Evolutionary conservation across 345 rosid species (phyloP).

Genomic region (Firmiana major): DNA sequence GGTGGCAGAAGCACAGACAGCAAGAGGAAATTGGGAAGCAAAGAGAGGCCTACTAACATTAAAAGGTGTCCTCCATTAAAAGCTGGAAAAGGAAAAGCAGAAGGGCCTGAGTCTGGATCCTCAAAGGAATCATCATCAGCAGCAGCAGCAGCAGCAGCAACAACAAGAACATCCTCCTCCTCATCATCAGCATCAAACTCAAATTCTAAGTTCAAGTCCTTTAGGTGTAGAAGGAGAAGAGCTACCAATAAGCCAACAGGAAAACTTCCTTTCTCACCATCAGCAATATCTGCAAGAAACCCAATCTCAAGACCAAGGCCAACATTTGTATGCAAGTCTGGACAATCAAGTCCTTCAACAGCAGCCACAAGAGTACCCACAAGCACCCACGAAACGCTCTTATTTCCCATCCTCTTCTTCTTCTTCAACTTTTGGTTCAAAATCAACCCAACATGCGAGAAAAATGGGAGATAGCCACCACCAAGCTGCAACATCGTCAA

Average conservation of each 20-base stretch:
- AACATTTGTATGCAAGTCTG: slow-evolving; percentile 27
- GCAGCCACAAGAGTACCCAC: slow-evolving; percentile 26
- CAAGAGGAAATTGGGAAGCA: slow-evolving; percentile 30
- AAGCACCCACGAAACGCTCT: slow-evolving; percentile 44
- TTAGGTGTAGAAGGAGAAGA: slow-evolving; percentile 4
- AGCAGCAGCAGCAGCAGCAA: slow-evolving; percentile 21
- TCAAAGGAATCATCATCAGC: slow-evolving; percentile 43
- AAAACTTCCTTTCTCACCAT: slow-evolving; percentile 1
- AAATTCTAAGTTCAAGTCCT: not conserved
- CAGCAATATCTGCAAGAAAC: slow-evolving; percentile 18
- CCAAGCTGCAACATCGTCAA: slow-evolving; percentile 44
- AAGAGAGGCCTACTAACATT: slow-evolving; percentile 10
- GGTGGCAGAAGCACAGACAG: slow-evolving; percentile 44
- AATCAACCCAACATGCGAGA: slow-evolving; percentile 45
- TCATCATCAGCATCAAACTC: slow-evolving; percentile 23
- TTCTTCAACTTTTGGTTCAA: slow-evolving; percentile 30
- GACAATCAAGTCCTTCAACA: slow-evolving; percentile 16
- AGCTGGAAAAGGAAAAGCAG: slow-evolving; percentile 58
- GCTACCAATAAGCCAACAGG: not conserved
- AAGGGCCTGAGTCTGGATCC: slow-evolving; percentile 55
- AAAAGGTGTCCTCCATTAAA: slow-evolving; percentile 27
- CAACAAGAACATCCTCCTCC: slow-evolving; percentile 26
- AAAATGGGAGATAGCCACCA: slow-evolving; percentile 47
- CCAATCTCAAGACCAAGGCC: slow-evolving; percentile 15
- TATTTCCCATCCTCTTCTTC: slow-evolving; percentile 27